Percentiles rank a stretch among this genome's conserved stretches.
Conservation (phyloP, 75 land plant genomes). For the Picea sitchensis region DNA sequence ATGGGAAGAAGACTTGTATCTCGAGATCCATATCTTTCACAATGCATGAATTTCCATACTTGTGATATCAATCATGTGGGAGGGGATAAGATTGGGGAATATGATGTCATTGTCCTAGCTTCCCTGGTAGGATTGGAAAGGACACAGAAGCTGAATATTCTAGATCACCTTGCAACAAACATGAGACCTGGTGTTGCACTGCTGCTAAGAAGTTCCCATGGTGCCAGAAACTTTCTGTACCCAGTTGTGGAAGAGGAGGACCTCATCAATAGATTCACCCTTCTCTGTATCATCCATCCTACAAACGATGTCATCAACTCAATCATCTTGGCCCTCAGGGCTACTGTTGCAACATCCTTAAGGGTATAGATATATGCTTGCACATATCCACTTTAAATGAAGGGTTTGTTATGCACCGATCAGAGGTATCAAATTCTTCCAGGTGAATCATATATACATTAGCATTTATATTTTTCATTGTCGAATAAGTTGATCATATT, state of each 20-base stretch:
- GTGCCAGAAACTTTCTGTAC: constrained; percentile 42
- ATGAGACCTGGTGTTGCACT: constrained; percentile 31
- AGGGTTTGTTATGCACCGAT: no score
- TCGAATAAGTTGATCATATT: no score
- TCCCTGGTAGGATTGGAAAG: constrained; percentile 40
- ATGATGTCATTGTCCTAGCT: constrained; percentile 34
- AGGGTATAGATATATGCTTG: no score
- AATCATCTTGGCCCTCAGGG: no score
- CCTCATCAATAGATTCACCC: constrained; percentile 15
- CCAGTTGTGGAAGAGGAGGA: constrained; percentile 38
- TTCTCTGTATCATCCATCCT: constrained; percentile 32
- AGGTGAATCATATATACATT: no score
- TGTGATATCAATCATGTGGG: constrained; percentile 29
- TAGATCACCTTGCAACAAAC: constrained; percentile 24
- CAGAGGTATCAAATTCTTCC: no score
- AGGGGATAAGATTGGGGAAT: constrained; percentile 22
- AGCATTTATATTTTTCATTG: no score
- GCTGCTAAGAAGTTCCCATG: constrained; percentile 42
- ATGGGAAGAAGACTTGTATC: constrained; percentile 21
- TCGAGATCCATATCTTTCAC: constrained; percentile 20
- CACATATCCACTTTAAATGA: no score
- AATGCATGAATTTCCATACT: constrained; percentile 32
- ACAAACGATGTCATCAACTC: no score
- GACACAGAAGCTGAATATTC: constrained; percentile 22
- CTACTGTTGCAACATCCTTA: no score